These are phyloP conservation scores for Fusarium succisae DNA, from an alignment of 2,329 filamentous ascomycete species.

Conservation along the genomic window DNA sequence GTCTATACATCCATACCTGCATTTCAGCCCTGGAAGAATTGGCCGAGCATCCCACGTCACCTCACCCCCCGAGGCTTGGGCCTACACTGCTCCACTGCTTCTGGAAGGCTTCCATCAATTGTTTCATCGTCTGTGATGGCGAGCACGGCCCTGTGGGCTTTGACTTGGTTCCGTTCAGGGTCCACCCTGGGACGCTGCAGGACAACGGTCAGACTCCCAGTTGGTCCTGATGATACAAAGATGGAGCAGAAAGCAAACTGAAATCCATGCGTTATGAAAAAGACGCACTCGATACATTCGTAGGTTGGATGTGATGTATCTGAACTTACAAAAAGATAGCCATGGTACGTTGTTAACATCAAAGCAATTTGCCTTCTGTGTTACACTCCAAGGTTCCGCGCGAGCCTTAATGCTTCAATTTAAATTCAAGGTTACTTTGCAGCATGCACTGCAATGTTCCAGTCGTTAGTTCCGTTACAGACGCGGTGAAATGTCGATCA, in stretches of 20 bases:
- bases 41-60: slow-evolving; percentile 24
- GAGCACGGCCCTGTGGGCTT: slow-evolving; percentile 31
- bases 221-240: slow-evolving; percentile 30
- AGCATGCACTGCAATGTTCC: background rate
- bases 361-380: background rate
- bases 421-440: background rate
- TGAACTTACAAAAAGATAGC: background rate
- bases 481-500: slow-evolving; percentile 23
- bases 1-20: slow-evolving; percentile 7
- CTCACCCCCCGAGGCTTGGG: background rate
- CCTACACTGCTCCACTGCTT: slow-evolving; percentile 37
- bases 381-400: background rate
- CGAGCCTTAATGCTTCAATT: background rate
- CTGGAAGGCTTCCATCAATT: slow-evolving; percentile 43
- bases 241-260: slow-evolving; percentile 7
- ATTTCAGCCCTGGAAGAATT: slow-evolving; percentile 36
- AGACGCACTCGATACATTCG: background rate
- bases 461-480: background rate
- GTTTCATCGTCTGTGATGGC: slow-evolving; percentile 40
- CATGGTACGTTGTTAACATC: background rate
- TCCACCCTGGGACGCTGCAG: slow-evolving; percentile 28
- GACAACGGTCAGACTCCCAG: slow-evolving; percentile 26
- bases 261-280: slow-evolving; percentile 1
- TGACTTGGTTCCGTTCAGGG: slow-evolving; percentile 22
- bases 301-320: background rate